phyloP scores from a whole-genome alignment of 306 rosid species.

The Prunus mira region DNA sequence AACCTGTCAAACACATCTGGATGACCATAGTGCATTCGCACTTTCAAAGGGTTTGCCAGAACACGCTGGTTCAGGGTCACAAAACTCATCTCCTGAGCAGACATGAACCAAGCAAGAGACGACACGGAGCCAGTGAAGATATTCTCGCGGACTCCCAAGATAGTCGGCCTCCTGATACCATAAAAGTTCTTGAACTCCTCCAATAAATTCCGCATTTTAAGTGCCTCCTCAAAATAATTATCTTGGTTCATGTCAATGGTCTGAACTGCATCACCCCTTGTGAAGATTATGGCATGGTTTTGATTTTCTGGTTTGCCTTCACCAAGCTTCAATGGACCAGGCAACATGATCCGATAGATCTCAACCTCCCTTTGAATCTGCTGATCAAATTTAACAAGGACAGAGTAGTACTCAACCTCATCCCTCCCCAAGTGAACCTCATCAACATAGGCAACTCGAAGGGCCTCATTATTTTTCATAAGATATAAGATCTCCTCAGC shows the following conservation, averaged over 20 bases:
- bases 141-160: constrained; percentile 93
- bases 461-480: constrained; percentile 89
- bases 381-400: constrained; percentile 91
- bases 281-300: constrained; percentile 92
- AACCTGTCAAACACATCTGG: constrained; percentile 94
- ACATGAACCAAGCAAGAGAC: constrained; percentile 98
- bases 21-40: constrained; percentile 96
- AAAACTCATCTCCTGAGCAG: constrained; percentile 88
- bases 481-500: constrained; percentile 81
- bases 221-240: constrained; percentile 93
- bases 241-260: constrained; percentile 99
- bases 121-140: constrained; percentile 95
- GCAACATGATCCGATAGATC: constrained; percentile 78
- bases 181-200: constrained; percentile 61
- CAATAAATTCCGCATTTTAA: constrained; percentile 89
- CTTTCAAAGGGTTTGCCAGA: constrained; percentile 89
- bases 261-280: constrained; percentile 91
- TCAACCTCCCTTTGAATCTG: constrained; percentile 68
- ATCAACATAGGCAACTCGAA: constrained; percentile 91
- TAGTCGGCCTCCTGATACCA: constrained; percentile 81
- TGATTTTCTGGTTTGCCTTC: constrained; percentile 99
- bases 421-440: constrained; percentile 64
- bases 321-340: constrained; percentile 89
- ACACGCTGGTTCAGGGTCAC: constrained; percentile 96
- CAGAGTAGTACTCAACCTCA: constrained; percentile 77